A percentile compares a stretch with the other conserved stretches of the same genome.
phyloP scores from a whole-genome alignment of 306 rosid species.

The Rubus idaeus region DNA sequence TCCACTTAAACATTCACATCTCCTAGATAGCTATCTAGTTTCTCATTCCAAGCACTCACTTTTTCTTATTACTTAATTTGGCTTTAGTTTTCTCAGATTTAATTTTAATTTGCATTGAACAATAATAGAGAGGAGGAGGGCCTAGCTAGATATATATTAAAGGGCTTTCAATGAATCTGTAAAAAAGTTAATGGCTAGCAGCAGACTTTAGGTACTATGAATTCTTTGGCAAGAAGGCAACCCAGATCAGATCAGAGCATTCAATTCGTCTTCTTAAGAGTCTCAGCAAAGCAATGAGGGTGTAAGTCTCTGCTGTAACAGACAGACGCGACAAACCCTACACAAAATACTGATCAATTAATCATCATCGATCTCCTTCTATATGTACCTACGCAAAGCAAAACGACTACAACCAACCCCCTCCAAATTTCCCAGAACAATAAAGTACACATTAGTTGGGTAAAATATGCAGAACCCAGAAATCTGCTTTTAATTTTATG shows the following conservation, averaged over 20 bases:
- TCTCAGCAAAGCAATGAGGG: conserved; percentile 35
- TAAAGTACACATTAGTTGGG: neutral
- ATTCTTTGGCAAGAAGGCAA: conserved; percentile 49
- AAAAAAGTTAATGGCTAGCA: conserved; percentile 33
- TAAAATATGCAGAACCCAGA: neutral
- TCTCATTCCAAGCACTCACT: conserved; percentile 20
- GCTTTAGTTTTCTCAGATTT: neutral
- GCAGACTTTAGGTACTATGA: conserved; percentile 57
- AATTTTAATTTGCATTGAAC: neutral
- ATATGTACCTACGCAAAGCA: neutral
- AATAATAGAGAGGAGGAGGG: conserved; percentile 35
- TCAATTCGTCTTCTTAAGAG: conserved; percentile 47
- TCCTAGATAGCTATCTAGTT: neutral
- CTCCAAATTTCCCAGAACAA: neutral
- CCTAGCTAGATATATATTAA: conserved; percentile 46
- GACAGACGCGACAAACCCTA: conserved; percentile 36
- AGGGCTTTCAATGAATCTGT: conserved; percentile 71
- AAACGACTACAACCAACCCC: neutral
- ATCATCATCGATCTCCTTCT: conserved; percentile 3
- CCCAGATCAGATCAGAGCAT: conserved; percentile 33
- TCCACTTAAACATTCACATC: conserved; percentile 16
- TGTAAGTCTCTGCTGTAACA: conserved; percentile 15
- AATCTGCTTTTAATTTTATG: neutral
- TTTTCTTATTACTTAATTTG: neutral
- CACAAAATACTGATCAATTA: neutral